Base-by-base conservation (phyloP, 108 stramenopile species). In the Nitzschia sp. region DNA sequence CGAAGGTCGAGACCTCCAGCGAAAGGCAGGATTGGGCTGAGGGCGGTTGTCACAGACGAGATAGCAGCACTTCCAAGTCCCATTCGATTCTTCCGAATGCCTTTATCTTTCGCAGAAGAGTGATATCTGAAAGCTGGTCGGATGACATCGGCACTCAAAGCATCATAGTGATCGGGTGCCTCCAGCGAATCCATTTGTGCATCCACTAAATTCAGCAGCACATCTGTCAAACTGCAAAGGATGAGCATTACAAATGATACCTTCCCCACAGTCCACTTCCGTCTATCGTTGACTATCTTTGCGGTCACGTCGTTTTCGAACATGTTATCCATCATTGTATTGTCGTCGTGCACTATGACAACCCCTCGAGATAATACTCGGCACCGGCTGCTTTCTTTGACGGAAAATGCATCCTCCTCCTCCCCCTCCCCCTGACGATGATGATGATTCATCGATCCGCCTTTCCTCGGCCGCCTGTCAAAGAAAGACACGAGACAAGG, bases 21-120 rank as follows among this genome's bases (percentile, higher is more conserved):
- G 57, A 87, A 84, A 1, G 83, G 83, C 3, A 88, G 47, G 60
- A 88, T 80, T 1, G 87, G 87, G 21, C 73, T 63, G 26, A 88
- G 57, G 9, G 60, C 66, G 23, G 69, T 73, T 28, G 83, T 85
- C 13, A 88, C 55, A 17, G 74, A 78, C 0, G 73, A 61, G 30
- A 88, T 82, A 1, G 75, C 73, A 13, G 83, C 79, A 41, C 72
- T 63, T 22, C 66, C 81, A 0, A 85, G 67, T 13, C 67, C 76
- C 69, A 70, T 68, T 32, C 36, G 38, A 17, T 38, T 65, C 22
- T 47, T 36, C 29, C 13, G 55, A 29, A 15, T 8, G 6, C 0
- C 21, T 17, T 23, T 45, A 1, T 36, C 25, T 21, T 59, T 30
- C 1, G 3, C 35, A 9, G 33, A 19, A 0, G 36, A 15, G 16